Percentiles rank a stretch among this genome's conserved stretches.
phyloP scores from a whole-genome alignment of 495 filamentous ascomycete genomes.

The Penicillium maclennaniae region DNA sequence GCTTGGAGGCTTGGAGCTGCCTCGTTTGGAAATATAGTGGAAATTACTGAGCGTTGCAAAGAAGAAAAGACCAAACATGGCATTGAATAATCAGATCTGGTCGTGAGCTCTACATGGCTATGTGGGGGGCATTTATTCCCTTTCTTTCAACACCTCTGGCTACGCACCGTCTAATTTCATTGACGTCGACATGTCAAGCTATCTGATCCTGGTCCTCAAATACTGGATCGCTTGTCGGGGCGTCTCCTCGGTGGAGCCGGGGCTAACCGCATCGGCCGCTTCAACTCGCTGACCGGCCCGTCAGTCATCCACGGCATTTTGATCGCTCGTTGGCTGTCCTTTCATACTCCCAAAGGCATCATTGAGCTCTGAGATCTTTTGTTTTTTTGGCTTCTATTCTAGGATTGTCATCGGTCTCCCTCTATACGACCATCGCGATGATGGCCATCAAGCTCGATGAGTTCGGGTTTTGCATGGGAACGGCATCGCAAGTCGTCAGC shows the following conservation, averaged over 20 bases:
- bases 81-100: too few species aligned
- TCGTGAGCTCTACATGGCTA: constrained; percentile 18
- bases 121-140: constrained; percentile 17
- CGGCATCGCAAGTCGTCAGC: constrained; percentile 14
- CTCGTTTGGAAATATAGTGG: too few species aligned
- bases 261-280: constrained; percentile 41
- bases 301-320: not conserved
- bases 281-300: constrained; percentile 25
- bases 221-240: constrained; percentile 26
- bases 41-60: too few species aligned
- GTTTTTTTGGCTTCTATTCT: constrained; percentile 55
- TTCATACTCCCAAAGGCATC: constrained; percentile 42
- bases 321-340: constrained; percentile 43
- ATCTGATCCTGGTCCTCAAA: constrained; percentile 27
- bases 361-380: constrained; percentile 51
- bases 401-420: constrained; percentile 52
- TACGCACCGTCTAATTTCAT: constrained; percentile 16
- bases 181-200: constrained; percentile 11
- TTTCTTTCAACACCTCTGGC: constrained; percentile 25
- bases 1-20: too few species aligned
- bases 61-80: too few species aligned
- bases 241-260: constrained; percentile 18
- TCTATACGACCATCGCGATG: constrained; percentile 19
- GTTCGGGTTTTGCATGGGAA: constrained; percentile 49
- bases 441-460: constrained; percentile 26